These are phyloP conservation scores for Xylaria curta DNA, from an alignment of 495 filamentous ascomycete genomes.

Conservation along the genomic window DNA sequence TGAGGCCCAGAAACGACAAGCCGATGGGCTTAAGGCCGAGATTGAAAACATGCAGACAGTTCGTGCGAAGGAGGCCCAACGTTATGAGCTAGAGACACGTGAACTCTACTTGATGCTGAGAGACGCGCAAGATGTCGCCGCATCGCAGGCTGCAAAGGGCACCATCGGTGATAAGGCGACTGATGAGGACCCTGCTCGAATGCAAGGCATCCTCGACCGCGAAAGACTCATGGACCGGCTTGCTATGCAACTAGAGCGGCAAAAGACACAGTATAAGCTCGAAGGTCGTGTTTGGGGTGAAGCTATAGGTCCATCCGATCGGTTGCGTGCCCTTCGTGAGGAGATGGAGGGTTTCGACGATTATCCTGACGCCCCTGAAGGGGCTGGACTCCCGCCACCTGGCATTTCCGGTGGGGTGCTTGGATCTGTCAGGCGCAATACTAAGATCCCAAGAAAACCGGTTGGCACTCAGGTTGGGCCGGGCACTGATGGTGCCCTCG, in stretches of 20 bases:
- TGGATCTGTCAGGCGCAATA: conserved; percentile 65
- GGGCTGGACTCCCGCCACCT: conserved; percentile 35
- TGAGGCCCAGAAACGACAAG: conserved; percentile 83
- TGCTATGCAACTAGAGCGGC: conserved; percentile 92
- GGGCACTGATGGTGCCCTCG: conserved; percentile 45
- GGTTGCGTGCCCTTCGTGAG: conserved; percentile 88
- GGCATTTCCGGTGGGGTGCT: conserved; percentile 61
- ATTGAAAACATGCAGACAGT: conserved; percentile 84
- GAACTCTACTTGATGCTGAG: conserved; percentile 98
- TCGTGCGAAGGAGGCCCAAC: conserved; percentile 89
- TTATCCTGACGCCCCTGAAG: conserved; percentile 47
- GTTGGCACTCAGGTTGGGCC: conserved; percentile 48
- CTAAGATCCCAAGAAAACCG: conserved; percentile 65
- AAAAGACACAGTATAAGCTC: conserved; percentile 97
- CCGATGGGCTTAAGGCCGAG: conserved; percentile 85
- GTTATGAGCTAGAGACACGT: conserved; percentile 93
- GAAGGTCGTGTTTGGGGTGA: conserved; percentile 95
- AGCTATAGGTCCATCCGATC: conserved; percentile 81
- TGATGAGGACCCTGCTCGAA: conserved; percentile 72
- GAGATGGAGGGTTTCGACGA: conserved; percentile 78
- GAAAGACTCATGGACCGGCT: conserved; percentile 90
- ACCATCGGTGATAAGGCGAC: conserved; percentile 59
- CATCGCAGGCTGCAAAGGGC: conserved; percentile 79
- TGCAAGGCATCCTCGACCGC: conserved; percentile 91
- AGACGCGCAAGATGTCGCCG: conserved; percentile 95